Conservation (phyloP, 2,329 filamentous ascomycete species). For the Nectriaceae sp. region DNA sequence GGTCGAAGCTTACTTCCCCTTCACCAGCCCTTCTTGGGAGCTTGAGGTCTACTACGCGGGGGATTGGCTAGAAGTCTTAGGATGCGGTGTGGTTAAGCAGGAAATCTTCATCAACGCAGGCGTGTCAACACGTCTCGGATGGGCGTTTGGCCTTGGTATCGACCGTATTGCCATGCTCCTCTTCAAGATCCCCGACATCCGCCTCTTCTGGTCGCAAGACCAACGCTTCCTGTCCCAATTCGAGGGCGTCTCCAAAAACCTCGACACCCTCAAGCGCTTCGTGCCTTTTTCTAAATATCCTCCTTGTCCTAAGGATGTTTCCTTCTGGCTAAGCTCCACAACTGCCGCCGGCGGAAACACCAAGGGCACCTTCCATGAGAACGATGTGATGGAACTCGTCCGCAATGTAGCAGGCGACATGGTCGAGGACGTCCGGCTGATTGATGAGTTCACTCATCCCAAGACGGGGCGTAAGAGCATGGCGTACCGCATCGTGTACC, state of each 20-base stretch:
- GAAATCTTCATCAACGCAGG: constrained; percentile 76
- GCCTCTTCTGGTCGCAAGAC: constrained; percentile 93
- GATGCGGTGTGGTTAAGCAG: constrained; percentile 89
- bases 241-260: constrained; percentile 56
- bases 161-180: constrained; percentile 97
- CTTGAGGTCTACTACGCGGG: constrained; percentile 93
- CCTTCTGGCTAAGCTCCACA: constrained; percentile 74
- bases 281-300: constrained; percentile 90
- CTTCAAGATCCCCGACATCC: constrained; percentile 94
- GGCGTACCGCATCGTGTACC: constrained; percentile 92
- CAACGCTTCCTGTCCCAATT: constrained; percentile 87
- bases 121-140: constrained; percentile 75
- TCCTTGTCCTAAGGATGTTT: constrained; percentile 85
- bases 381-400: constrained; percentile 96
- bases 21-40: constrained; percentile 94
- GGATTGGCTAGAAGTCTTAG: constrained; percentile 94
- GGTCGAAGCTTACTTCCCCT: constrained; percentile 97
- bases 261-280: constrained; percentile 62
- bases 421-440: constrained; percentile 83
- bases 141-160: constrained; percentile 94
- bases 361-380: constrained; percentile 73
- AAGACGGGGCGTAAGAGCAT: constrained; percentile 80
- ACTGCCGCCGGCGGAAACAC: constrained; percentile 50
- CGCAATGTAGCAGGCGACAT: constrained; percentile 78
- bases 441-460: constrained; percentile 87